A percentile compares a stretch with the other conserved stretches of the same genome.
Conservation (phyloP, 495 filamentous ascomycete genomes). For the Thozetella sp. region DNA sequence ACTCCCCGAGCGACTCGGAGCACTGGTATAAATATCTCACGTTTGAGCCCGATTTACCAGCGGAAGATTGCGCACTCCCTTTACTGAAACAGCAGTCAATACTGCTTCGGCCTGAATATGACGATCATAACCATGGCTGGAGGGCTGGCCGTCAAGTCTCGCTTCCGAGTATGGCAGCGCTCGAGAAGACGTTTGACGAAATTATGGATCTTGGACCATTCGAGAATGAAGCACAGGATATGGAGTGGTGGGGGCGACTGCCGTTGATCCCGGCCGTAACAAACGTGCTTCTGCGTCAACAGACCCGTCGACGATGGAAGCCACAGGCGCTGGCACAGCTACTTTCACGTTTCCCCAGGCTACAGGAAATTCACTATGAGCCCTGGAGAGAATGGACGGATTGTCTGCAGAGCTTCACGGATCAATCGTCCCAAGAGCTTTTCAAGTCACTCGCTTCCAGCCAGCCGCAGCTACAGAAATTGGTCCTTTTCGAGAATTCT, state of each 20-base stretch:
- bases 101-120: neutral
- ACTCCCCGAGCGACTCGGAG: neutral
- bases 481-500: conserved; percentile 3
- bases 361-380: neutral
- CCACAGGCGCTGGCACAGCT: neutral
- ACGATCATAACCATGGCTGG: neutral
- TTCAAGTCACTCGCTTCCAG: conserved; percentile 1
- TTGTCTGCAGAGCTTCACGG: neutral
- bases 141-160: neutral
- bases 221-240: neutral
- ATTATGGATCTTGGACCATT: neutral
- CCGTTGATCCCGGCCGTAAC: neutral
- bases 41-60: neutral
- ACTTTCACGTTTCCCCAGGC: neutral
- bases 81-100: neutral
- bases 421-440: neutral
- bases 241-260: neutral
- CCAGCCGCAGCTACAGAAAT: conserved; percentile 1
- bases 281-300: neutral
- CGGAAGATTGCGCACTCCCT: neutral
- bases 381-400: neutral
- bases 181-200: neutral
- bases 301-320: neutral
- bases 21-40: neutral
- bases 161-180: neutral